Evolutionary conservation across 163 green algal species (phyloP), one percentile per base, ranked within the genome.

Genomic region (Trebouxia gelatinosa): DNA sequence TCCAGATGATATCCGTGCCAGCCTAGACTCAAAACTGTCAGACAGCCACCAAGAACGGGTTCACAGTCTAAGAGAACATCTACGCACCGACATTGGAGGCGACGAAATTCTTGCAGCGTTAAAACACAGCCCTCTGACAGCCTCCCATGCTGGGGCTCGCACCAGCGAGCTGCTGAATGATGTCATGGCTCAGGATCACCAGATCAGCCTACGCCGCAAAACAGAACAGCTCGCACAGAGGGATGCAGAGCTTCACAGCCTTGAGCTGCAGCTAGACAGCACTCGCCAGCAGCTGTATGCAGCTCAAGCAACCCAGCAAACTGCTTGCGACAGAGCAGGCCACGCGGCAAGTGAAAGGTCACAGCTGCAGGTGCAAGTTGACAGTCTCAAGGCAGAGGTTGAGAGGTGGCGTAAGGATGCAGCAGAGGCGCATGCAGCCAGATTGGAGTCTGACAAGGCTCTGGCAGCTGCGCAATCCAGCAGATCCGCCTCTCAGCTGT

Each of bases 81-180:
- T 79, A 28, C 54, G 54, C 54, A 61, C 7, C n/a, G 46, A 79
- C 74, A 48, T 50, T 79, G 74, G n/a, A 70, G 34, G 57, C n/a
- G 74, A 79, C 59, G 74, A 79, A 28, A 70, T 79, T 37, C 74
- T 79, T 13, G 37, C 74, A 43, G 74, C 40, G 16, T 57, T 79
- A 17, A 70, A 58, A 38, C 38, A 58, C 54, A 72, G 40, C 37
- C 74, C 74, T 16, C 35, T 54, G 6, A 79, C 74, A 58, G 74
- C 74, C 4, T 9, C 74, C 13, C 57, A 72, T 21, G 74, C 57
- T 43, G 57, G 71, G 62, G 86, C 89, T 70, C 51, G 70, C 21
- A 81, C 74, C 0, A 65, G 83, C 70, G 86, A 89, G 83, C 86
- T 91, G 46, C 80, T 91, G 23, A 81, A 79, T 3, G 83, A 89